Evolutionary conservation across 257 asterid genomes (phyloP).

Genomic region (Capsicum chinense): DNA sequence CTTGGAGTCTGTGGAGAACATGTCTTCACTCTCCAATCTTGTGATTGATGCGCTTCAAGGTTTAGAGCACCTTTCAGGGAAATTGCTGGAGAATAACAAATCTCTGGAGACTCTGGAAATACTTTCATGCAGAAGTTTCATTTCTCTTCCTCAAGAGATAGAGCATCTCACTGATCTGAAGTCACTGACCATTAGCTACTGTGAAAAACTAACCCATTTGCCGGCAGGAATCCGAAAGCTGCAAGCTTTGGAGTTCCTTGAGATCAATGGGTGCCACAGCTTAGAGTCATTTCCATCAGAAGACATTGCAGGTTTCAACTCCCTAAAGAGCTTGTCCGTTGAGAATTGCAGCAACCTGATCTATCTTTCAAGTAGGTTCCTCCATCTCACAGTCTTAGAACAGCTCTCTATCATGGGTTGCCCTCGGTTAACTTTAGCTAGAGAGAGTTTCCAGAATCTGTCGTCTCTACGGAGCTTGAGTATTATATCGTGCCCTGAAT

Average conservation of each 20-base stretch:
- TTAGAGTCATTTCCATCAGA: conserved; percentile 30
- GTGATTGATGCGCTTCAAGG: conserved; percentile 29
- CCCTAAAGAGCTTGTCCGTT: conserved; percentile 34
- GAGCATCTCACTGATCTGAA: conserved; percentile 30
- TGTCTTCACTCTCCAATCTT: conserved; percentile 35
- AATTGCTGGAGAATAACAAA: conserved; percentile 32
- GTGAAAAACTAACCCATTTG: conserved; percentile 32
- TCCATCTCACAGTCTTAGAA: conserved; percentile 39
- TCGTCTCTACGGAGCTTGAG: conserved; percentile 33
- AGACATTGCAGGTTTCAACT: conserved; percentile 35
- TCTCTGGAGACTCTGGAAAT: conserved; percentile 37
- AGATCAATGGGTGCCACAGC: conserved; percentile 37
- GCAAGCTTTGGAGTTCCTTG: conserved; percentile 32
- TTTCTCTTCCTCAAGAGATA: conserved; percentile 30
- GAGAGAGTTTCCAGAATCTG: conserved; percentile 28
- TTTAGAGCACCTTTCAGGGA: conserved; percentile 31
- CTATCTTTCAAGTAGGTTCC: conserved; percentile 29
- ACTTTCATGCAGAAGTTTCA: conserved; percentile 33
- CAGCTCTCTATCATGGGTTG: conserved; percentile 40
- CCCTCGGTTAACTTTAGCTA: conserved; percentile 29
- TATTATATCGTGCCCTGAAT: conserved; percentile 35
- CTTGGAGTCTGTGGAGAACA: conserved; percentile 31
- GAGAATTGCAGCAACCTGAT: conserved; percentile 39
- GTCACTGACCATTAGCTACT: conserved; percentile 39
- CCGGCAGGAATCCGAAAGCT: conserved; percentile 36